These are phyloP conservation scores for Anisodus tanguticus DNA, from an alignment of 257 asterid genomes.

Conservation along the genomic window DNA sequence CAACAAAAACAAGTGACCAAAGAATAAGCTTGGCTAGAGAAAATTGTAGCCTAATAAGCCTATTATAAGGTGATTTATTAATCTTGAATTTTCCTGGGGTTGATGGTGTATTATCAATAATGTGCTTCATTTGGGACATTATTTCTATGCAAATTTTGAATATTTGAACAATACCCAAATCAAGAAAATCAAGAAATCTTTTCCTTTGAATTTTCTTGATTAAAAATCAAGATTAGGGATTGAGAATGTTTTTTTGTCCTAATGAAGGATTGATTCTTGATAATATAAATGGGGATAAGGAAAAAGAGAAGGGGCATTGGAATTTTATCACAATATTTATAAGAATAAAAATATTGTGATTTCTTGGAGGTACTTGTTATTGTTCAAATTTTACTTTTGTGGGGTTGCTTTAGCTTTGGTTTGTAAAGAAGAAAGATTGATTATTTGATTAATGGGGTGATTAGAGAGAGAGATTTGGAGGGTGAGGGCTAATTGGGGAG, in stretches of 20 bases:
- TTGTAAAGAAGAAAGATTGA: constrained; percentile 27
- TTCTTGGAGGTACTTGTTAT: constrained; percentile 41
- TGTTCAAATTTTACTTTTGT: constrained; percentile 36
- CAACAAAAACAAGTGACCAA: constrained; percentile 82
- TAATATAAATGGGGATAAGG: constrained; percentile 15
- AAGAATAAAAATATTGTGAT: constrained; percentile 48
- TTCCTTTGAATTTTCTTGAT: constrained; percentile 33
- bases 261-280: constrained; percentile 17
- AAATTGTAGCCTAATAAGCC: constrained; percentile 72
- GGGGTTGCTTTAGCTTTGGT: constrained; percentile 38
- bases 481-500: constrained; percentile 33
- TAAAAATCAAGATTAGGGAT: constrained; percentile 29
- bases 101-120: constrained; percentile 78
- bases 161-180: constrained; percentile 44
- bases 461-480: neutral
- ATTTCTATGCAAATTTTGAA: constrained; percentile 40
- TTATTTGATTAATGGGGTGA: constrained; percentile 15
- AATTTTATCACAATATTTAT: constrained; percentile 19
- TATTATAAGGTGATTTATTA: constrained; percentile 78
- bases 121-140: constrained; percentile 75
- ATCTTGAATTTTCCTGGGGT: constrained; percentile 95
- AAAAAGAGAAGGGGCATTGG: neutral
- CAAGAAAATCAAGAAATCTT: constrained; percentile 33
- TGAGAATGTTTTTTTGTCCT: neutral
- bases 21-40: constrained; percentile 78